Conservation (phyloP, 306 rosid genomes). For the Malus sieversii region DNA sequence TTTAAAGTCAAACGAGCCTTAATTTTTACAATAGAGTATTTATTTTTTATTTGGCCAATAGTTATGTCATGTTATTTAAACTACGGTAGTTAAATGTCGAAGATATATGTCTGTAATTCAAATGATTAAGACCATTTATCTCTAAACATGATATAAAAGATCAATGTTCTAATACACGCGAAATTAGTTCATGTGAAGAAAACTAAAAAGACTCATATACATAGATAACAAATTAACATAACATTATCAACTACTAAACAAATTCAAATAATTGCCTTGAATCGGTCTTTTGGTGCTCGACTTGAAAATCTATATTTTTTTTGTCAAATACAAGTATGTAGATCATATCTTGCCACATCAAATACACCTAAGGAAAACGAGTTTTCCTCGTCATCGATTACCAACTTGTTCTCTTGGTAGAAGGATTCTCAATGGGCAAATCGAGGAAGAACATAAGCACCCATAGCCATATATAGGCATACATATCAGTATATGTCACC, state of each 20-base stretch:
- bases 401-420: not conserved
- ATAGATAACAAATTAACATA: not conserved
- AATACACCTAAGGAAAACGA: not conserved
- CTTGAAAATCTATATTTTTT: not conserved
- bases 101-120: no score
- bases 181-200: no score
- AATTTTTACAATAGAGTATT: no score
- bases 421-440: not conserved
- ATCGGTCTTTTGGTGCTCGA: not conserved
- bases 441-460: not conserved
- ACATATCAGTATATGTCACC: not conserved
- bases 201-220: not conserved
- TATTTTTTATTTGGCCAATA: no score
- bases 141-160: no score
- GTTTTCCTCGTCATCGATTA: not conserved
- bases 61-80: no score
- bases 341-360: not conserved
- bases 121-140: no score
- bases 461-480: not conserved
- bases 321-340: not conserved
- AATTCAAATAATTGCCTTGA: not conserved
- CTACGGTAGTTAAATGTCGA: not conserved
- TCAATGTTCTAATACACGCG: no score
- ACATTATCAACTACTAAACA: not conserved
- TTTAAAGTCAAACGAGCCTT: not conserved